Evolutionary conservation across 2,329 filamentous ascomycete genomes (phyloP), one percentile per base, ranked within the genome.

Genomic region (Onygenales sp.): DNA sequence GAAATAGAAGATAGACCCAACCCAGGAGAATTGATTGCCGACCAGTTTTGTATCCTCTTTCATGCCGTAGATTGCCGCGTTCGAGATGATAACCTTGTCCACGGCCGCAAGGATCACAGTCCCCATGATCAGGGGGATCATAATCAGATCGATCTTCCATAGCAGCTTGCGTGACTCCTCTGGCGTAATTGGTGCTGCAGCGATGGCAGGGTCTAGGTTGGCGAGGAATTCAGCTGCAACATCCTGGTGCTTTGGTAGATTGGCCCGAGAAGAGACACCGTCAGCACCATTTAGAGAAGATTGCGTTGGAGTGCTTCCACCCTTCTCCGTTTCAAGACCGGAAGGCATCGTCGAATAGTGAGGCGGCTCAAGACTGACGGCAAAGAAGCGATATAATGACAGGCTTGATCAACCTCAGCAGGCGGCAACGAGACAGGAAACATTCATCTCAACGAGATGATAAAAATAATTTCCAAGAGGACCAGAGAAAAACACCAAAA

Each of bases 1-100:
- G 14, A 44, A 14, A 56, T 81, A 85, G 59, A 84, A 78, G 31
- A 78, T 78, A 51, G 53, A 32, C 60, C 61, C 43, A 63, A 62
- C 5, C 56, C 59, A 5, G 57, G 59, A 21, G 53, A 43, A 36
- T 42, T 57, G 35, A 50, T 38, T 27, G 45, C 50, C 31, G 39
- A 51, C 13, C 10, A 50, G 21, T n/a, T 38, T 2, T 32, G 47
- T 38, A 27, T 50, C 47, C 17, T 38, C 21, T 9, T 44, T 27
- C 42, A 44, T 17, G 55, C 60, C 61, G 54, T 61, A 65, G 39
- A 62, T 61, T 17, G 53, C 64, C 14, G 53, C 61, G 38, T 61
- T 66, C 8, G 56, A 57, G 50, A 68, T 62, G 9, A 64, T 63
- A 48, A 66, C 63, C 51, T 69, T 67, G 58, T 68, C 64, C 17